Conservation (phyloP, 768 basidiomycete genomes). For the Lactarius evosmus region DNA sequence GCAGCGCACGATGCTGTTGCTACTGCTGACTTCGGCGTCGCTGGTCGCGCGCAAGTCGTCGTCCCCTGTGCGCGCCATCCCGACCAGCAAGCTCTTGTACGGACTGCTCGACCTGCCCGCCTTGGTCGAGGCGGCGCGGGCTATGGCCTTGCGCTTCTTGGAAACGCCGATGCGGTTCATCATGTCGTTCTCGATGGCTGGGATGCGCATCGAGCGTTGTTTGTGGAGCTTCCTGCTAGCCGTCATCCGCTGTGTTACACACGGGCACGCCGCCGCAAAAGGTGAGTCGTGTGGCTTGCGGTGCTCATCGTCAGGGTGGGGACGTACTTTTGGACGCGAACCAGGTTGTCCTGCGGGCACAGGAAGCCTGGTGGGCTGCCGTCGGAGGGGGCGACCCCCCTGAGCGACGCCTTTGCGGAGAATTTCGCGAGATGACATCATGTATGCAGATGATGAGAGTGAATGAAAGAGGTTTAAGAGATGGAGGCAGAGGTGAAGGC, state of each 20-base stretch:
- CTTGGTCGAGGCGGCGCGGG: background rate
- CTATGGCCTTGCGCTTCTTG: background rate
- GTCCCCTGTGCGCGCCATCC: background rate
- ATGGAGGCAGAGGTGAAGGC: background rate
- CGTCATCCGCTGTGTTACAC: background rate
- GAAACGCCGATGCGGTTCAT: slow-evolving; percentile 4
- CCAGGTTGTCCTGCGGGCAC: background rate
- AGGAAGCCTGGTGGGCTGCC: background rate
- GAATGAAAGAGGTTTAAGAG: background rate
- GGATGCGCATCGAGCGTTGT: slow-evolving; percentile 7
- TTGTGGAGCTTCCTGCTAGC: background rate
- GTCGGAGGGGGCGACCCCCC: background rate
- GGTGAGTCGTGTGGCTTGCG: background rate
- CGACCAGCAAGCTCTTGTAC: background rate
- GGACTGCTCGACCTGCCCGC: background rate
- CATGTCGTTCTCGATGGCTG: slow-evolving; percentile 11
- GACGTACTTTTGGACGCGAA: background rate
- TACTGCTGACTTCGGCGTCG: background rate
- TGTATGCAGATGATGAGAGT: background rate
- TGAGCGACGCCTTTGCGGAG: background rate
- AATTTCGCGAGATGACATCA: background rate
- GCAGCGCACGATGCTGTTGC: background rate
- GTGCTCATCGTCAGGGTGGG: background rate
- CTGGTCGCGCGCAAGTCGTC: background rate
- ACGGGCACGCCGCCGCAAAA: background rate